phyloP scores from a whole-genome alignment of 495 filamentous ascomycete genomes.

The Jackrogersella minutella region DNA sequence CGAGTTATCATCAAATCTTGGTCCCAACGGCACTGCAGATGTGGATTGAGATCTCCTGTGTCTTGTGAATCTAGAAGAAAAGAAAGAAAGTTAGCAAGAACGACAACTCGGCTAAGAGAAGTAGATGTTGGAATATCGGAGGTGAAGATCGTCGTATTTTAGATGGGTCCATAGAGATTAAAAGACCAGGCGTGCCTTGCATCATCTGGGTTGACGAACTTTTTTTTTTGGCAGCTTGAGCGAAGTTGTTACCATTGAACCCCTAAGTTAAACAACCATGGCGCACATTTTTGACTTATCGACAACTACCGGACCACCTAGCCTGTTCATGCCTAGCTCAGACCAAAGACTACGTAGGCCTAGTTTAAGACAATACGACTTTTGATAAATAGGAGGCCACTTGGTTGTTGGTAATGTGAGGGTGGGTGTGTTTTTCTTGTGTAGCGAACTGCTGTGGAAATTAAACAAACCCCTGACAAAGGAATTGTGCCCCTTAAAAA shows the following conservation, averaged over 20 bases:
- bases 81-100: slow-evolving; percentile 35
- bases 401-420: slow-evolving; percentile 38
- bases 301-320: slow-evolving; percentile 11
- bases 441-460: slow-evolving; percentile 35
- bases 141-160: slow-evolving; percentile 41
- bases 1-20: slow-evolving; percentile 29
- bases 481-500: slow-evolving; percentile 23
- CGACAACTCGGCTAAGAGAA: slow-evolving; percentile 8
- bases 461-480: slow-evolving; percentile 37
- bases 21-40: slow-evolving; percentile 22
- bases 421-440: slow-evolving; percentile 32
- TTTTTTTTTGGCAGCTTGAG: slow-evolving; percentile 25
- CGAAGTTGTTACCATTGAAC: slow-evolving; percentile 12
- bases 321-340: slow-evolving; percentile 7
- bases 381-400: slow-evolving; percentile 21
- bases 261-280: neutral
- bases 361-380: slow-evolving; percentile 7
- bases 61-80: slow-evolving; percentile 22
- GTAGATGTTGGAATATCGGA: slow-evolving; percentile 28
- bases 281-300: slow-evolving; percentile 13
- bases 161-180: slow-evolving; percentile 42
- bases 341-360: neutral
- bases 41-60: slow-evolving; percentile 37
- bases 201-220: slow-evolving; percentile 22
- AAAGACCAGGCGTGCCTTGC: slow-evolving; percentile 38